Base-by-base conservation (phyloP, 2,329 filamentous ascomycete species). In the Fusarium vanettenii region DNA sequence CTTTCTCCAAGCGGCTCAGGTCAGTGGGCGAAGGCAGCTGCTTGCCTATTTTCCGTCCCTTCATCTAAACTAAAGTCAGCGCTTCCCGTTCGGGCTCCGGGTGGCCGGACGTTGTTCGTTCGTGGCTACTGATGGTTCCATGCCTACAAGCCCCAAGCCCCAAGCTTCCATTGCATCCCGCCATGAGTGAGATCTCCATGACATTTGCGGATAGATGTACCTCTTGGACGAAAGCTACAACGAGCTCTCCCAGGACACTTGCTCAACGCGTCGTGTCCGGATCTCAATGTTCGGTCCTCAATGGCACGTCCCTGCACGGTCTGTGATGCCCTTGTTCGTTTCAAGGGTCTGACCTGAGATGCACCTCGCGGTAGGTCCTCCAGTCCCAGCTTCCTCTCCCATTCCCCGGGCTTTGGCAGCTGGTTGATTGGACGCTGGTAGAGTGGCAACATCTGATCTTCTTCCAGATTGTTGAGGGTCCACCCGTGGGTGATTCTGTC, bases 391-490 rank as follows among this genome's bases (percentile, higher is more conserved):
- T 67, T 33, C 62, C 64, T 77, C 66, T 78, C 66, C 57, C 69
- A 72, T 66, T 66, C 57, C 65, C 57, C 48, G 16, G 60, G 55
- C 55, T 57, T 37, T 59, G 57, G 59, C 25, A 31, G 56, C 37
- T 20, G 25, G 55, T 66, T 61, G 57, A 78, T 79, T 78, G 76
- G 75, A 60, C 29, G 52, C 41, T 60, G 57, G 29, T 31, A 35
- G 56, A 57, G 59, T 63, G 69, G 59, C 63, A 73, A 61, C 62
- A 71, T 67, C 68, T 69, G 69, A 78, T 69, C 65, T 74, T 20
- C 35, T 61, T 61, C 60, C 66, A 48, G 60, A 70, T 67, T 75
- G 71, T 67, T 76, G 68, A 75, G 73, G 64, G 68, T 75, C 76
- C 74, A 78, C 74, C 50, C 57, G 63, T 60, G 48, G 57, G 69